Evolutionary conservation across 306 rosid genomes (phyloP), one percentile per base, ranked within the genome.

Genomic region (Prunus mongolica): DNA sequence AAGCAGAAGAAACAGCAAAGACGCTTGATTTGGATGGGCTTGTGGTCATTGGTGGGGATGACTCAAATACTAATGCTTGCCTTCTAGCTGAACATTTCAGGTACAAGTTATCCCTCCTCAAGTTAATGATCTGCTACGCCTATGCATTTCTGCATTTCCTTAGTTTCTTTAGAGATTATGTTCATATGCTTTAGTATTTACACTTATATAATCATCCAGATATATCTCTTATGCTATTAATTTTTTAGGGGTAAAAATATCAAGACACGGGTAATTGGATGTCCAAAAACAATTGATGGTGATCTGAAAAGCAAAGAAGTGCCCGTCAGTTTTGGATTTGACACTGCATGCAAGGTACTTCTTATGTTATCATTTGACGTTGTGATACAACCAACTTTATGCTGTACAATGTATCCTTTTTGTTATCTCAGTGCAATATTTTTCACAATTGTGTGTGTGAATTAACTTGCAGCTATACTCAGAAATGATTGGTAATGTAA

Each of bases 231-330:
- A 41, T 61, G 49, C 4, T 28, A 12, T 22, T 11, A 7, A 38
- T 13, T 3, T 20, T 20, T 55, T 84, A 93, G 98, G 86, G 74
- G 88, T 82, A 88, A 88, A 85, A 88, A 91, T 78, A 25, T 88
- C 88, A 93, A 91, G 80, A 85, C 98, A 19, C 83, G 61, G 71
- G 96, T 93, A 45, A 87, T 91, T 82, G 98, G 98, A 75, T 93
- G 98, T 84, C 98, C 98, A 69, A 91, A 93, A 84, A 93, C 98
- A 68, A 93, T 93, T 24, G 98, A 93, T 64, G 98, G 98, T 61
- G 98, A 93, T 82, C 78, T 93, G 79, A 93, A 93, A 84, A 75
- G 89, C 88, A 93, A 93, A 84, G 98, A 93, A 84, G 96, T 93
- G 70, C 98, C 98, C 24, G 80, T 91, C 68, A 93, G 98, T 87